These are phyloP conservation scores for Rhodotorula sp. DNA, from an alignment of 1,284 basidiomycete genomes.

Conservation along the genomic window DNA sequence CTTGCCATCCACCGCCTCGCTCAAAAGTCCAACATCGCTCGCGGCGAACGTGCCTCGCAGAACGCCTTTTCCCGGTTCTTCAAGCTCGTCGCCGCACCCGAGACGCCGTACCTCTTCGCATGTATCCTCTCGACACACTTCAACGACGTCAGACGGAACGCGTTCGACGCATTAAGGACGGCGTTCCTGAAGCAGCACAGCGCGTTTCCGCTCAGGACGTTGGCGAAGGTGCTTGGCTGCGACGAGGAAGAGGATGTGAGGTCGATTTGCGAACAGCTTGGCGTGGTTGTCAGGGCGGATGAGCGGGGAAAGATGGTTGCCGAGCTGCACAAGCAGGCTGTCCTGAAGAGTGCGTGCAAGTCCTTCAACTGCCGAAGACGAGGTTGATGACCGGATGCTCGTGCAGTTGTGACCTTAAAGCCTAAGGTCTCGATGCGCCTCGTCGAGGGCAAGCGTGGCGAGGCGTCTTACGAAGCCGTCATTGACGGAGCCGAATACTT, in stretches of 20 bases:
- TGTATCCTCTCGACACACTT: conserved; percentile 58
- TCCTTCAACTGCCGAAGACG: conserved; percentile 53
- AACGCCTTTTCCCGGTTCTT: conserved; percentile 62
- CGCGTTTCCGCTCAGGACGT: conserved; percentile 46
- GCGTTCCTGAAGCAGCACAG: conserved; percentile 52
- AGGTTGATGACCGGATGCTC: conserved; percentile 54
- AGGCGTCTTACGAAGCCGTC: conserved; percentile 64
- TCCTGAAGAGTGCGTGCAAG: conserved; percentile 29
- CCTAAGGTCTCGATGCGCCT: conserved; percentile 57
- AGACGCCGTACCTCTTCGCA: conserved; percentile 55
- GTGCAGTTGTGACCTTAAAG: conserved; percentile 36
- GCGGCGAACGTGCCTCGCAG: conserved; percentile 55
- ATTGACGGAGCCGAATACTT: conserved; percentile 67
- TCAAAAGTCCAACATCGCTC: conserved; percentile 67
- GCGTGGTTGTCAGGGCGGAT: conserved; percentile 33
- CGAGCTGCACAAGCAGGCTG: conserved; percentile 36
- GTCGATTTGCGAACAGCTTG: conserved; percentile 49
- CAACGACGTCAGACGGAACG: conserved; percentile 55
- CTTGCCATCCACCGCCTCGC: conserved; percentile 76
- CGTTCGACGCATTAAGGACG: conserved; percentile 54
- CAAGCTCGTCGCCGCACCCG: conserved; percentile 50
- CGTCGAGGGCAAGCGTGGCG: conserved; percentile 69
- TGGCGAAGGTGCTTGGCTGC: conserved; percentile 53
- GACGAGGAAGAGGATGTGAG: conserved; percentile 51
- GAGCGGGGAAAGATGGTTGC: conserved; percentile 26